Evolutionary conservation across 352 stramenopile species (phyloP).

Genomic region (Phytophthora macrochlamydospora): DNA sequence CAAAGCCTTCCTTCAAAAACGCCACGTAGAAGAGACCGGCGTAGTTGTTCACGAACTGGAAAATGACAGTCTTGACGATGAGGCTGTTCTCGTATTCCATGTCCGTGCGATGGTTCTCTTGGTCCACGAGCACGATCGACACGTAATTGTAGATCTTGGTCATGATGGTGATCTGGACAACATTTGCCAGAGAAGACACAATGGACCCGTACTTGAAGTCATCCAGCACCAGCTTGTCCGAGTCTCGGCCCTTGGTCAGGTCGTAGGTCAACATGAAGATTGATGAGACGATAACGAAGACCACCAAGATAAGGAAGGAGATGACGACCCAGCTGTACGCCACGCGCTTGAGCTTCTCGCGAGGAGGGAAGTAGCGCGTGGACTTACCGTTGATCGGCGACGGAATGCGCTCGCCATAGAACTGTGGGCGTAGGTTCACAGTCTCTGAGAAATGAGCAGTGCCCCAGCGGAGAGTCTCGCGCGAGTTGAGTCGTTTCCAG

Average conservation of each 20-base stretch:
- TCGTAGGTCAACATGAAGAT: conserved; percentile 86
- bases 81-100: conserved; percentile 91
- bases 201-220: conserved; percentile 74
- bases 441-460: conserved; percentile 76
- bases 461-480: conserved; percentile 85
- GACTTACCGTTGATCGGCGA: conserved; percentile 77
- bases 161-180: conserved; percentile 89
- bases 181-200: conserved; percentile 72
- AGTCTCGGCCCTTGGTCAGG: conserved; percentile 65
- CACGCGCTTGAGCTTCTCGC: conserved; percentile 75
- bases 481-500: conserved; percentile 88
- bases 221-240: conserved; percentile 60
- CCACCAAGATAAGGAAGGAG: conserved; percentile 75
- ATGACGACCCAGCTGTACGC: conserved; percentile 82
- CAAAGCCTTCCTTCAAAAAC: conserved; percentile 88
- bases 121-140: conserved; percentile 89
- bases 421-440: conserved; percentile 74
- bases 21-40: conserved; percentile 94
- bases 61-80: conserved; percentile 95
- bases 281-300: conserved; percentile 70
- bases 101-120: conserved; percentile 94
- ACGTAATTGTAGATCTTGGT: conserved; percentile 92
- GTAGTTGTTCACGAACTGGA: conserved; percentile 97
- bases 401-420: conserved; percentile 73
- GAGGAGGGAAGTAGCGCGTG: conserved; percentile 68